Base-by-base conservation (phyloP, 148 eudicot genomes). In the Rhododendron ovatum region DNA sequence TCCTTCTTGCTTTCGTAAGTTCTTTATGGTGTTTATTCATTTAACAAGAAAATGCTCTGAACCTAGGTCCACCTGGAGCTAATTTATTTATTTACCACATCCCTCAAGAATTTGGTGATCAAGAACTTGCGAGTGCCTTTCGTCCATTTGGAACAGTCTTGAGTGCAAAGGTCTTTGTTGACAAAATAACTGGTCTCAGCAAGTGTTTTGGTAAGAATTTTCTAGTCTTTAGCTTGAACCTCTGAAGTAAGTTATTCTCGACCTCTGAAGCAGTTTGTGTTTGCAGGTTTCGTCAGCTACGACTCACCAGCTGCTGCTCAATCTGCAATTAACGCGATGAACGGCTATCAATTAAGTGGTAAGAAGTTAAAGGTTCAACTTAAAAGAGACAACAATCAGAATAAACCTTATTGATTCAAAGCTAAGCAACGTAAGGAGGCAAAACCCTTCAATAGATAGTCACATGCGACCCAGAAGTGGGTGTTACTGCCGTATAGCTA, bases 291-390 rank as follows among this genome's bases (percentile, higher is more conserved):
- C 86, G 97, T 98, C 53, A 98, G 99, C 91, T 98, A 95, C 65
- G 98, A 98, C 84, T 93, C 98, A 37, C 93, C 95, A 79, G 90
- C 90, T 53, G 91, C 97, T 78, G 99, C 99, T 74, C 95, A 98
- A 89, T 86, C 93, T 82, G 99, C 99, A 22, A 98, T 98, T 78
- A 90, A 83, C 85, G 88, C 81, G 91, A 98, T 95, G 99, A 94
- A 98, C 87, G 99, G 99, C 63, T 90, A 37, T 90, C 99, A 94
- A 89, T 91, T 98, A 91, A 95, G 95, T 78, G 93, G 96, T 92
- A 98, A 98, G 89, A 98, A 95, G 90, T 90, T 98, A 93, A 95
- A 95, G 92, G 99, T 98, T 89, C 95, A 98, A 89, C 97, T 93
- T 59, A 98, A 98, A 92, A 91, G 98, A 91, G 98, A 94, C 88